Base-by-base conservation (phyloP, 2,329 filamentous ascomycete genomes). In the Cercospora janseana region DNA sequence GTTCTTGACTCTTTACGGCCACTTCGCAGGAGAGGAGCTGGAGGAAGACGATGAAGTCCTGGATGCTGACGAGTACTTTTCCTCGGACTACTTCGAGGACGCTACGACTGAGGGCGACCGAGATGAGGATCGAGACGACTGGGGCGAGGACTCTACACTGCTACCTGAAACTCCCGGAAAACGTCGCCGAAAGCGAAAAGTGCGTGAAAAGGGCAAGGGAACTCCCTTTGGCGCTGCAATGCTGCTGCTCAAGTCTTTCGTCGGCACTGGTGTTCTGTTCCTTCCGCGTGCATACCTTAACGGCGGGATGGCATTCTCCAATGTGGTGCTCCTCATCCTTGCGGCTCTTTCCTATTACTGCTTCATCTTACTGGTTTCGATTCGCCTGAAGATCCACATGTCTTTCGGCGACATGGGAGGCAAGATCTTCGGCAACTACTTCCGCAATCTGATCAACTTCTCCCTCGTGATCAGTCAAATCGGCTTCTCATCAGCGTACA, bases 391-490 rank as follows among this genome's bases (percentile, higher is more conserved):
- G 66, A 81, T 97, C 21, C 86, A 91, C 41, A 90, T 88, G n/a
- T 97, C 93, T 1, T 98, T 97, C 72, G 93, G 93, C 69, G 93
- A 97, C 65, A 95, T 98, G 72, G 93, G 94, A 46, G 90, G 88
- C 41, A 83, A 88, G 38, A 78, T 98, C 12, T 98, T 93, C 67
- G 93, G 93, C 55, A 87, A 85, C 58, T 91, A 87, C 79, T 87
- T 98, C 86, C 82, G 91, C 54, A 84, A 80, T 53, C 74, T 94
- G 63, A 97, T 98, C 66, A 81, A 98, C 54, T 78, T 79, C 18
- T 97, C 93, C 4, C 94, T 98, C 58, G 92, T 98, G 48, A 80
- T 97, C 64, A 95, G 90, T 63, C 93, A 98, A 71, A 82, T 97
- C 55, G 92, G 93, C 5, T 97, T 97, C 67, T 88, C 95, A 12